Base-by-base conservation (phyloP, 2,329 filamentous ascomycete species). In the Exophiala bonariae region DNA sequence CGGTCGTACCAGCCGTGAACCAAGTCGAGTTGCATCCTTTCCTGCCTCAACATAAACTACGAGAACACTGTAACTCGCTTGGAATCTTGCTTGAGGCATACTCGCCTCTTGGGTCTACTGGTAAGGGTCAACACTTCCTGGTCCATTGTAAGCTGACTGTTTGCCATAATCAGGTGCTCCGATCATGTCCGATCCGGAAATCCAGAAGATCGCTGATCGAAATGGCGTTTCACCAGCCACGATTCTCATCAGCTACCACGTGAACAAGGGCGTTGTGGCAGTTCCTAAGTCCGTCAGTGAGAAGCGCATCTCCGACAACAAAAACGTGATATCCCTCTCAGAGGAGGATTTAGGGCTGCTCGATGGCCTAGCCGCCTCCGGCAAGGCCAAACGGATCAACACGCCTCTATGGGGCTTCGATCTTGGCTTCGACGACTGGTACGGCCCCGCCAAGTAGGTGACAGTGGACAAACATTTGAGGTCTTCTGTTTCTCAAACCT, bases 131-230 rank as follows among this genome's bases (percentile, higher is more conserved):
- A n/a, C n/a, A n/a, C 47, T 9, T 41, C 2, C 19, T 19, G 26
- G 38, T 10, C 18, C 10, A 5, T 11, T 35, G 19, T 20, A 4
- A 7, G 14, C 79, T 60, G 75, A 85, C 73, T 87, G n/a, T n/a
- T n/a, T n/a, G n/a, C n/a, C n/a, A n/a, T 30, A 9, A 20, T 6
- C 17, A 50, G 47, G 47, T 23, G 44, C 48, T 16, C 48, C 44
- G 17, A 32, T 51, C 37, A 40, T 40, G 40, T 39, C 31, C 14
- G 39, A 51, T 47, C 33, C 48, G 26, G 48, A 43, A 3, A 43
- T 51, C 17, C 31, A 43, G 35, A 14, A 32, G 14, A 38, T 48
- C 19, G 48, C 44, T 16, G n/a, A 40, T 11, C 43, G 40, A 20
- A 33, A 51, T 40, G 44, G 32, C 20, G 44, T 51, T 16, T 32